phyloP scores from a whole-genome alignment of 179 eudicot species.

The Spergularia azorica region DNA sequence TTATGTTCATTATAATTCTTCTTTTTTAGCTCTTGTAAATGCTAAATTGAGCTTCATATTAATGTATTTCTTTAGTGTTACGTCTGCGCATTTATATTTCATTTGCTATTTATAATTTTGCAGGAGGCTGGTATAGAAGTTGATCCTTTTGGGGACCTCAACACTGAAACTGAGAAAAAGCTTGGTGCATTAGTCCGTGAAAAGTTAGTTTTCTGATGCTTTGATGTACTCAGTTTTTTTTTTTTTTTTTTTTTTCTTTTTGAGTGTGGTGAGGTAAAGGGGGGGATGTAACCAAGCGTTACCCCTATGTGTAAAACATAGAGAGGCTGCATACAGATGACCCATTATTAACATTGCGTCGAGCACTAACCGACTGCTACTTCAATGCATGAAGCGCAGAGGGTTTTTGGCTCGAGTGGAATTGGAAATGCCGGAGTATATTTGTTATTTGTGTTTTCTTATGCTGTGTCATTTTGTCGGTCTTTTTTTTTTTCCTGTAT shows the following conservation, averaged over 20 bases:
- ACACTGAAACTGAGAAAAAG: slow-evolving; percentile 78
- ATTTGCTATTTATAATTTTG: slow-evolving; percentile 9
- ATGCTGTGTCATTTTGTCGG: slow-evolving; percentile 5
- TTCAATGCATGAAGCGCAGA: no score
- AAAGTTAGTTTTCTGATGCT: slow-evolving; percentile 47
- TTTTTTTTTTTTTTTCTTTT: neutral
- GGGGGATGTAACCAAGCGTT: no score
- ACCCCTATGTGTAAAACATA: no score
- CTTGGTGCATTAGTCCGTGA: slow-evolving; percentile 82
- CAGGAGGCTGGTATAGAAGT: slow-evolving; percentile 93
- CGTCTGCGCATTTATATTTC: neutral
- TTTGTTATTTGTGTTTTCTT: neutral
- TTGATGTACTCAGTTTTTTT: neutral
- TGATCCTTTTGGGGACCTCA: slow-evolving; percentile 90
- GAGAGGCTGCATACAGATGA: no score
- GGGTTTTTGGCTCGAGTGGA: no score
- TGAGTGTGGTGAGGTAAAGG: no score
- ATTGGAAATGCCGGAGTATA: no score
- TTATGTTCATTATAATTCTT: neutral
- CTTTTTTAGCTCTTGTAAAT: neutral
- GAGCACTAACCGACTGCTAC: no score
- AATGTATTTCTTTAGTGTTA: no score
- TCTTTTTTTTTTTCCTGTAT: neutral
- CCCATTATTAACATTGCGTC: no score
- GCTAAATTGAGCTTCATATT: no score